Base-by-base conservation (phyloP, 163 green algal genomes). In the Scenedesmus sp. region DNA sequence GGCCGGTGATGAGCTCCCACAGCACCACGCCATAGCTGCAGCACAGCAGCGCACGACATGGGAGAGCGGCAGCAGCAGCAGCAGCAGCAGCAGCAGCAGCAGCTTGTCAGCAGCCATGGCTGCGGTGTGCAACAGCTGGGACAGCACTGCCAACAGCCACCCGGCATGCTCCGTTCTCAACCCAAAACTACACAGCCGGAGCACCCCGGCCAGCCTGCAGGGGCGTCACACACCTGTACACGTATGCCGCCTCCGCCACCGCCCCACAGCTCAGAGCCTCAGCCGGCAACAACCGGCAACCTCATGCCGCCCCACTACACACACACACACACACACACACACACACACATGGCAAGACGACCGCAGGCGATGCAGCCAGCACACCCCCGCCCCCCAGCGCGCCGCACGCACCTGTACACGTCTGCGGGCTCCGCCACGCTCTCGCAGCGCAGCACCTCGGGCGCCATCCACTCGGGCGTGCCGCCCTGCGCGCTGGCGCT, bases 391-490 rank as follows among this genome's bases (percentile, higher is more conserved):
- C n/a, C n/a, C n/a, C n/a, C n/a, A n/a, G n/a, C n/a, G n/a, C n/a
- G n/a, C n/a, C n/a, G n/a, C n/a, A n/a, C n/a, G n/a, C 65, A 76
- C 65, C 65, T 87, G 91, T 95, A 98, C 44, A 98, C 95, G 87
- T 98, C 96, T n/a, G 94, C 93, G 3, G 92, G 91, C 90, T 98
- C 97, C 2, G 96, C 93, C 51, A 94, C 95, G 22, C 84, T 44
- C 87, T 98, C 96, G 59, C 94, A 97, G 35, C 96, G 95, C 53
- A 98, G 94, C 59, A 98, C 93, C 92, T 96, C 94, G 0, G 96
- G 96, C 6, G 96, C 94, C 96, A 98, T 98, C 96, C 96, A 98
- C 86, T 98, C 94, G 18, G 40, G 26, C 24, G n/a, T 42, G 24
- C 87, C 24, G 26, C n/a, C 88, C 82, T 89, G 81, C 79, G 81